Evolutionary conservation across 495 filamentous ascomycete species (phyloP).

Genomic region (Chaetomium cochliodes): DNA sequence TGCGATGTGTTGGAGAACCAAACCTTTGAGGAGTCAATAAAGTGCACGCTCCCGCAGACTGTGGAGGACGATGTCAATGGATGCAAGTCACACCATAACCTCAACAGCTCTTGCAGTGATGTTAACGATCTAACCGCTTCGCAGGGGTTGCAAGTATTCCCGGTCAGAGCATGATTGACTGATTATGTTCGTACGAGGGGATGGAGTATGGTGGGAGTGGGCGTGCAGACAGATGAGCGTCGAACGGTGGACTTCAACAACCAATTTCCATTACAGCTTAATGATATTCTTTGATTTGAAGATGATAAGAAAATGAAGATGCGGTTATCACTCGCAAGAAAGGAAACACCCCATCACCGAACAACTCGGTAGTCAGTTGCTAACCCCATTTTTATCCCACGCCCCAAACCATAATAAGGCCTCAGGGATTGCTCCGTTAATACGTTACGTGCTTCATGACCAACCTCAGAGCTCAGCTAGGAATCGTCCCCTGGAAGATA

Average conservation of each 20-base stretch:
- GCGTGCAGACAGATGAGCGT: too few relatives aligned
- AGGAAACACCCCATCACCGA: too few relatives aligned
- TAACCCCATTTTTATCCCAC: too few relatives aligned
- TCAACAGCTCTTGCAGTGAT: neutral
- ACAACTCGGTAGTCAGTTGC: too few relatives aligned
- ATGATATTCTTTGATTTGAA: too few relatives aligned
- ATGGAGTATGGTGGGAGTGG: too few relatives aligned
- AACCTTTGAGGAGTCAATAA: slow-evolving; percentile 38
- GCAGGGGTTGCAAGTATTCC: neutral
- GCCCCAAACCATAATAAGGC: too few relatives aligned
- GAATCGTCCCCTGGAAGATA: neutral
- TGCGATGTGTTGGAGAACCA: slow-evolving; percentile 43
- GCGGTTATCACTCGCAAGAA: too few relatives aligned
- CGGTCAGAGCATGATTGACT: neutral
- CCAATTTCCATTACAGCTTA: too few relatives aligned
- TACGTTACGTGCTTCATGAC: neutral
- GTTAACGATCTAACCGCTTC: neutral
- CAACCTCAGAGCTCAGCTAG: neutral
- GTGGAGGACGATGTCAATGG: slow-evolving; percentile 44
- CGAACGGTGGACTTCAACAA: too few relatives aligned
- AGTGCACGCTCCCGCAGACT: slow-evolving; percentile 41
- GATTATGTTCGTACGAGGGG: neutral
- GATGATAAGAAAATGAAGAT: too few relatives aligned
- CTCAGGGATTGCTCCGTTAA: neutral
- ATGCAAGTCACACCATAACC: slow-evolving; percentile 35